These are phyloP conservation scores for Penicillium lividum DNA, from an alignment of 495 filamentous ascomycete genomes.

Conservation along the genomic window DNA sequence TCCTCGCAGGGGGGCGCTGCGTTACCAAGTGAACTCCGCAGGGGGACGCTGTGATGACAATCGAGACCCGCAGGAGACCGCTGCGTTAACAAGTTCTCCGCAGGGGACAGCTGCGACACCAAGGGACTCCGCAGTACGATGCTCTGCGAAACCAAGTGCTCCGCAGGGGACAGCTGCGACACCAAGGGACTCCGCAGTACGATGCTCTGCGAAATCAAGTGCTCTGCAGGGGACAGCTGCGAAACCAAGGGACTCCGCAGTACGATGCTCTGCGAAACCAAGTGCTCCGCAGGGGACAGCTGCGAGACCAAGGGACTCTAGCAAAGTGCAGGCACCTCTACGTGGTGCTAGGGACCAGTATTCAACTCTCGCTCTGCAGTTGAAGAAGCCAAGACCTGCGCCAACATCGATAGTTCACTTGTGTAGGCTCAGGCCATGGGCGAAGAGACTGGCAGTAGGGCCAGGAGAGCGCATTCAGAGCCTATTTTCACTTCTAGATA, in stretches of 20 bases:
- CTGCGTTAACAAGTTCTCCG: background rate
- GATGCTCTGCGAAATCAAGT: too few relatives aligned
- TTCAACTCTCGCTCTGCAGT: background rate
- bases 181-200: background rate
- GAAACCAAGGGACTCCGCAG: background rate
- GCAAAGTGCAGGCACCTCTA: background rate
- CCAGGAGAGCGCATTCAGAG: conserved; percentile 1
- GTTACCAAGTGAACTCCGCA: background rate
- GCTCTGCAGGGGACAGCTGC: background rate
- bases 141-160: too few relatives aligned
- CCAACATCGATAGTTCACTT: conserved; percentile 1
- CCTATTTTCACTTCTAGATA: conserved; percentile 5
- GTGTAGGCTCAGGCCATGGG: conserved; percentile 2
- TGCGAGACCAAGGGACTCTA: background rate
- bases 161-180: background rate
- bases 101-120: background rate
- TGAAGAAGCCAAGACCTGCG: conserved; percentile 1
- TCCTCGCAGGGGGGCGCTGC: background rate
- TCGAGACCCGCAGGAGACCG: background rate
- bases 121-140: background rate
- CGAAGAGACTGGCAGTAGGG: conserved; percentile 4
- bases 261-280: too few relatives aligned
- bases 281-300: background rate
- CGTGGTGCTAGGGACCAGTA: background rate
- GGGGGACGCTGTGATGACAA: background rate